A percentile compares a stretch with the other conserved stretches of the same genome.
Conservation (phyloP, 176 grass and related monocot genomes). For the Zoysia japonica region DNA sequence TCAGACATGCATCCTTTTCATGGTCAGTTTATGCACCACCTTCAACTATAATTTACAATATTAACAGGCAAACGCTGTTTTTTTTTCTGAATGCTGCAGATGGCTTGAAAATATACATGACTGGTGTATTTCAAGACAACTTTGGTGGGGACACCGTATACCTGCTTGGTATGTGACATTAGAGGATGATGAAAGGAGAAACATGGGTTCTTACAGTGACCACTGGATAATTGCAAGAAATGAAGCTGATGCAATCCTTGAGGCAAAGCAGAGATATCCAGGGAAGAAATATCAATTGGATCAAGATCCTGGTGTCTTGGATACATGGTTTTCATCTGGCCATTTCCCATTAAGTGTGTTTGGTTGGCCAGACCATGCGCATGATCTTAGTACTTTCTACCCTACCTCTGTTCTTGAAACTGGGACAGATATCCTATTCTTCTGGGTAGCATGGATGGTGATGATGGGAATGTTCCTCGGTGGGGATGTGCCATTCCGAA, state of each 20-base stretch:
- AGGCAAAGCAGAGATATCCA: conserved; percentile 59
- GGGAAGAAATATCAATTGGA: conserved; percentile 58
- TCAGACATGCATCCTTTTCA: not conserved
- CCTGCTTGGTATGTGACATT: conserved; percentile 85
- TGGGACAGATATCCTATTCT: conserved; percentile 83
- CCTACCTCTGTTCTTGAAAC: conserved; percentile 86
- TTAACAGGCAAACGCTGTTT: not conserved
- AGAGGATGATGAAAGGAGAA: conserved; percentile 60
- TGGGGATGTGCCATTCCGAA: conserved; percentile 76
- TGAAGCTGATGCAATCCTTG: conserved; percentile 59
- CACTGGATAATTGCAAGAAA: conserved; percentile 87
- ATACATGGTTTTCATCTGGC: conserved; percentile 92
- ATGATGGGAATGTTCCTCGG: conserved; percentile 87
- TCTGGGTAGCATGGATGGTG: conserved; percentile 92
- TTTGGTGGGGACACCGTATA: conserved; percentile 90
- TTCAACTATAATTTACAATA: not conserved
- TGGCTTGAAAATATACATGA: conserved; percentile 93
- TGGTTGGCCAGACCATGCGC: conserved; percentile 76
- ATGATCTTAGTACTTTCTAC: conserved; percentile 73
- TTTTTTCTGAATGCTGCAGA: conserved; percentile 34
- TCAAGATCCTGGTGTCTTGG: conserved; percentile 92
- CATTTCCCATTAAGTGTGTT: conserved; percentile 78
- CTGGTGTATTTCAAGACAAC: conserved; percentile 87
- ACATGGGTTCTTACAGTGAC: conserved; percentile 57
- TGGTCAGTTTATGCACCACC: not conserved